Evolutionary conservation across 352 stramenopile species (phyloP).

Genomic region (Phytopythium cucurbitacearum): DNA sequence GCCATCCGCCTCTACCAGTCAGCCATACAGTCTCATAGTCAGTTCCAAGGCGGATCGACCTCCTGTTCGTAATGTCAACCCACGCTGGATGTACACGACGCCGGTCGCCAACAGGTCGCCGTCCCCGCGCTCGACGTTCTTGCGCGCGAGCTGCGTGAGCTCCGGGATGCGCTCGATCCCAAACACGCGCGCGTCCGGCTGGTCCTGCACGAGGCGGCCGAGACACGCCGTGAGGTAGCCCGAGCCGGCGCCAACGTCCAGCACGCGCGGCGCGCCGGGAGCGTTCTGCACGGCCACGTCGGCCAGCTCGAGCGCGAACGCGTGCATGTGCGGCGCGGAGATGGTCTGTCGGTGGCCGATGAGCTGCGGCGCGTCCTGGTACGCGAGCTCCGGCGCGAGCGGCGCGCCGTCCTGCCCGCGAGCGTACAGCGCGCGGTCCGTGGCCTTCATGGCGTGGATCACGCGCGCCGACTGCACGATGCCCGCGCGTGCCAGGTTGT

Average conservation of each 20-base stretch:
- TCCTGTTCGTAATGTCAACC: constrained; percentile 1
- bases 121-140: constrained; percentile 83
- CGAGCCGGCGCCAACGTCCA: constrained; percentile 94
- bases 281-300: constrained; percentile 43
- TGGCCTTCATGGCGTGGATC: constrained; percentile 69
- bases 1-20: constrained; percentile 66
- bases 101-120: constrained; percentile 70
- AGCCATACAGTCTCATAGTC: background rate
- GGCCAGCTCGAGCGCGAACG: constrained; percentile 73
- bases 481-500: constrained; percentile 61
- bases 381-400: constrained; percentile 39
- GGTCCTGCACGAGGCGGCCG: constrained; percentile 68
- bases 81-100: constrained; percentile 47
- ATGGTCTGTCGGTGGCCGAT: constrained; percentile 88
- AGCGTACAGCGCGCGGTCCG: constrained; percentile 71
- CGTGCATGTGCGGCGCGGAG: constrained; percentile 91
- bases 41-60: background rate
- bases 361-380: constrained; percentile 77
- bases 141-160: constrained; percentile 74
- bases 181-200: constrained; percentile 45
- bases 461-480: constrained; percentile 66
- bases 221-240: constrained; percentile 94
- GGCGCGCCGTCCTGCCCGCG: background rate
- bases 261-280: constrained; percentile 48
- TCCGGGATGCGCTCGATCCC: constrained; percentile 90